A percentile compares a stretch with the other conserved stretches of the same genome.
Evolutionary conservation across 192 early-diverging fungal genomes (phyloP).

Genomic region (Umbelopsis isabellina): DNA sequence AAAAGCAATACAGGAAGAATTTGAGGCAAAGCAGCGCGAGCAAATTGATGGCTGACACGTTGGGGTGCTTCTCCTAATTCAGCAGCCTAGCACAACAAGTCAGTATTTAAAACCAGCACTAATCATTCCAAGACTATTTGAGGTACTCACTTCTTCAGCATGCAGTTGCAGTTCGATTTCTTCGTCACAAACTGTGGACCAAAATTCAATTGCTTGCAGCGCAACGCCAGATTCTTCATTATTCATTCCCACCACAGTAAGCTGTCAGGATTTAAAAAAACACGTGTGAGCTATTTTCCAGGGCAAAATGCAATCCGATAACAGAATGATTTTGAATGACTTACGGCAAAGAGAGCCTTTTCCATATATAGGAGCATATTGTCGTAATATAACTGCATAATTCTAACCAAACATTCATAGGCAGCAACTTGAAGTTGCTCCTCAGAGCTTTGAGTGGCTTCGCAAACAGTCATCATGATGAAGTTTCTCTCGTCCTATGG

Average conservation of each 20-base stretch:
- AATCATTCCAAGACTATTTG: background rate
- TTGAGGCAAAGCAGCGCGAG: constrained; percentile 73
- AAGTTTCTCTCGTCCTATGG: constrained; percentile 88
- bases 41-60: constrained; percentile 73
- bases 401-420: constrained; percentile 96
- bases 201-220: constrained; percentile 98
- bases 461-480: constrained; percentile 99
- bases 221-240: constrained; percentile 86
- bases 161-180: constrained; percentile 80
- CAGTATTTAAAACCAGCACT: background rate
- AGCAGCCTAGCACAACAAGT: constrained; percentile 39
- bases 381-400: constrained; percentile 96
- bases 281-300: constrained; percentile 6
- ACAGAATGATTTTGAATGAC: constrained; percentile 26
- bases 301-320: background rate
- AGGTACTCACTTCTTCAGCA: constrained; percentile 47
- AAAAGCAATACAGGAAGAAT: constrained; percentile 85
- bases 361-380: constrained; percentile 97
- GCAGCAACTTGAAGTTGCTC: constrained; percentile 81
- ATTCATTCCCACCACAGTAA: constrained; percentile 94
- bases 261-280: constrained; percentile 41
- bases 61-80: constrained; percentile 55
- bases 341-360: constrained; percentile 89
- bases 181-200: constrained; percentile 98
- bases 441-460: constrained; percentile 83